phyloP scores from a whole-genome alignment of 2,329 filamentous ascomycete species.

The Daldinia sp. region DNA sequence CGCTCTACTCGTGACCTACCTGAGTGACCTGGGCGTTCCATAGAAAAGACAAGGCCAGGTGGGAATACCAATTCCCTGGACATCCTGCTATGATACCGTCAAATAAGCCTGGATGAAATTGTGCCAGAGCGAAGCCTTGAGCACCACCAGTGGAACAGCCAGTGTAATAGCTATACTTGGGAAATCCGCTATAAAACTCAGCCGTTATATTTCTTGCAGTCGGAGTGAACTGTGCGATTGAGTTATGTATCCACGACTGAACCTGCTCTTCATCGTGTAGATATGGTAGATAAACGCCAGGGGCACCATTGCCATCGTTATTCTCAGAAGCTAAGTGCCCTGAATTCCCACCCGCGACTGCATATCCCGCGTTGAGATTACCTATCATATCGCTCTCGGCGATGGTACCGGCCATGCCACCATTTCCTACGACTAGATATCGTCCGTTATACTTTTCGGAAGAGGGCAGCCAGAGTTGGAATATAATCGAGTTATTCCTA shows the following conservation, averaged over 20 bases:
- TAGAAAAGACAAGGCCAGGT: slow-evolving; percentile 35
- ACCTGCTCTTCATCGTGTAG: slow-evolving; percentile 34
- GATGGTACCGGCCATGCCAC: slow-evolving; percentile 40
- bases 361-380: slow-evolving; percentile 39
- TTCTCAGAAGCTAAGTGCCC: slow-evolving; percentile 37
- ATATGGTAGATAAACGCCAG: slow-evolving; percentile 35
- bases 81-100: slow-evolving; percentile 53
- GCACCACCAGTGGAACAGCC: slow-evolving; percentile 54
- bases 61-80: slow-evolving; percentile 51
- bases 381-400: slow-evolving; percentile 29
- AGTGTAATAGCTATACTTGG: slow-evolving; percentile 50
- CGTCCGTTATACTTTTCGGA: slow-evolving; percentile 31
- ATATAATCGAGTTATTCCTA: slow-evolving; percentile 38
- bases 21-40: slow-evolving; percentile 35
- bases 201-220: slow-evolving; percentile 43
- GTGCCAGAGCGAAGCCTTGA: slow-evolving; percentile 53
- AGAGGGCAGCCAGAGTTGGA: slow-evolving; percentile 39
- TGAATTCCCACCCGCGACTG: slow-evolving; percentile 39
- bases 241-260: slow-evolving; percentile 50
- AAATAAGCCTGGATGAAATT: slow-evolving; percentile 52
- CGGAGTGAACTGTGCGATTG: slow-evolving; percentile 47
- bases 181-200: slow-evolving; percentile 46
- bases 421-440: slow-evolving; percentile 41
- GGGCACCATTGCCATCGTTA: slow-evolving; percentile 27
- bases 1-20: slow-evolving; percentile 7